phyloP scores from a whole-genome alignment of 257 asterid species.

The Salvia rosmarinus region DNA sequence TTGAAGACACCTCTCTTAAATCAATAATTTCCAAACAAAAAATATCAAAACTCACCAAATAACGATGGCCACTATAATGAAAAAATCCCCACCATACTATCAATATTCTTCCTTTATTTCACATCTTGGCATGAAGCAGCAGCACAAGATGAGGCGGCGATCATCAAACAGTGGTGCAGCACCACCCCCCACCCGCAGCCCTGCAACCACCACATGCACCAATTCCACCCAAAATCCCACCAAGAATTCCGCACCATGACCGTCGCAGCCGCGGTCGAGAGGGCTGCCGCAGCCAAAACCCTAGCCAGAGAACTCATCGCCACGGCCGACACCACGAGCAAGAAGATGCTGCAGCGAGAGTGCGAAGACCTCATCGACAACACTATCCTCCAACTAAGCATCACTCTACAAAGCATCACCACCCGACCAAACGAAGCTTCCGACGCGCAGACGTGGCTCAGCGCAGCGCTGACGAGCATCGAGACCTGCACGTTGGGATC shows the following conservation, averaged over 20 bases:
- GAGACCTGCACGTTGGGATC: slow-evolving; percentile 56
- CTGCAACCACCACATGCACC: slow-evolving; percentile 50
- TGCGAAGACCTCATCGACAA: slow-evolving; percentile 55
- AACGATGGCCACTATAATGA: slow-evolving; percentile 5
- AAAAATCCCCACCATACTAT: slow-evolving; percentile 17
- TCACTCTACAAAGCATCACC: slow-evolving; percentile 40
- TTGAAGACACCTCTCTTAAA: background rate
- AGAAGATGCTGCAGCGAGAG: slow-evolving; percentile 43
- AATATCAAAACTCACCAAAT: too few relatives aligned
- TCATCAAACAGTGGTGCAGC: slow-evolving; percentile 61
- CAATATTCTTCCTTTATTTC: slow-evolving; percentile 30
- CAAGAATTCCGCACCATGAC: slow-evolving; percentile 57
- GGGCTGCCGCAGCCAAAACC: slow-evolving; percentile 42
- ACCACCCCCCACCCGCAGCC: slow-evolving; percentile 67
- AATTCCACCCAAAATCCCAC: slow-evolving; percentile 38
- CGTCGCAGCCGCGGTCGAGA: slow-evolving; percentile 56
- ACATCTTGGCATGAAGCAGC: background rate
- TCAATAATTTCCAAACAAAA: background rate
- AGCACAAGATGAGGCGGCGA: slow-evolving; percentile 14
- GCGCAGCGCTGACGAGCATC: slow-evolving; percentile 64
- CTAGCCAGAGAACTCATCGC: slow-evolving; percentile 37
- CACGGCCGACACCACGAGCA: slow-evolving; percentile 36
- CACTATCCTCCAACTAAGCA: slow-evolving; percentile 56
- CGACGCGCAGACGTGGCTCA: slow-evolving; percentile 87
- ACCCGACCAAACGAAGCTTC: slow-evolving; percentile 21